A percentile compares a stretch with the other conserved stretches of the same genome.
Evolutionary conservation across 1,139 yeast species (phyloP).

Genomic region (Kurtzmaniella quercitrusa): DNA sequence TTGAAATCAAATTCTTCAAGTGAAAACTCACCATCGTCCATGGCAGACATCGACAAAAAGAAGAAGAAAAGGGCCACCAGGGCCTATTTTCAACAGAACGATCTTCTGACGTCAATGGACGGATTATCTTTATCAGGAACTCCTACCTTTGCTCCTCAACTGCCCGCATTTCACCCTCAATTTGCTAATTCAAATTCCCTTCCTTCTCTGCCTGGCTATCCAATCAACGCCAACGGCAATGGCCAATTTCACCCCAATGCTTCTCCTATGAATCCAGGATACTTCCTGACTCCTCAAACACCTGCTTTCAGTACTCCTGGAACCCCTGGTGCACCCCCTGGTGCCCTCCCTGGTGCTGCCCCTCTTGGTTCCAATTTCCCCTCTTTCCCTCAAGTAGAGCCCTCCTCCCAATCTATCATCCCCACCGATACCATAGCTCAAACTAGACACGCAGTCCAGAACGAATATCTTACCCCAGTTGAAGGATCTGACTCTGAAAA

Average conservation of each 20-base stretch:
- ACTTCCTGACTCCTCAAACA: conserved; percentile 1
- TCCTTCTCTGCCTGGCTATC: neutral
- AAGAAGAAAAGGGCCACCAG: conserved; percentile 42
- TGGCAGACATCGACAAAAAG: conserved; percentile 9
- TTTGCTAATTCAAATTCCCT: neutral
- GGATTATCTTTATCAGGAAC: conserved; percentile 4
- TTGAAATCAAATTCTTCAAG: too few relatives aligned
- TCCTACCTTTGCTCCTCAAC: conserved; percentile 1
- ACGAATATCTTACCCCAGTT: conserved; percentile 32
- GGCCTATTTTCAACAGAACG: conserved; percentile 22
- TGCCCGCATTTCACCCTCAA: neutral
- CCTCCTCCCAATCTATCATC: conserved; percentile 11
- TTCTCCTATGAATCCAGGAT: neutral
- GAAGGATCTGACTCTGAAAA: conserved; percentile 19
- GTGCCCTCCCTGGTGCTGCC: too few relatives aligned
- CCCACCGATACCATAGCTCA: conserved; percentile 40
- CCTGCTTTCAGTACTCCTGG: neutral
- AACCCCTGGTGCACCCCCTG: neutral
- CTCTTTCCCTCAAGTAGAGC: neutral
- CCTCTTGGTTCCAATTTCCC: neutral
- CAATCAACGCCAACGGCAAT: neutral
- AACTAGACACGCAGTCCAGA: conserved; percentile 53
- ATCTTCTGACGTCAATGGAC: neutral
- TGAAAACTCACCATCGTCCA: neutral
- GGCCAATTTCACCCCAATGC: neutral